Conservation (phyloP, 768 basidiomycete genomes). For the Chalciporus chontae region DNA sequence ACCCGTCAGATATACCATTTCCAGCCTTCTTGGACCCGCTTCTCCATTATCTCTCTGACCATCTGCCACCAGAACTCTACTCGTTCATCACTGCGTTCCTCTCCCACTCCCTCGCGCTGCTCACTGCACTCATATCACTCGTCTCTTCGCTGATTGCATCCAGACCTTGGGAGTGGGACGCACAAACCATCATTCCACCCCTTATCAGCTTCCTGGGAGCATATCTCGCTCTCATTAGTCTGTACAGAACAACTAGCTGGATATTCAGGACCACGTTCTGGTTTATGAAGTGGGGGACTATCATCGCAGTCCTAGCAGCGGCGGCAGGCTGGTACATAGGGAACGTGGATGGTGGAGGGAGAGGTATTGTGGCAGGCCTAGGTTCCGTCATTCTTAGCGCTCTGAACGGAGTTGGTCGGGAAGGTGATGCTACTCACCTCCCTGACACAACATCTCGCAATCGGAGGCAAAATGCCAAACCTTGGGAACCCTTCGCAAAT, state of each 20-base stretch:
- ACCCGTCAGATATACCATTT: constrained; percentile 32
- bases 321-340: constrained; percentile 53
- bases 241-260: constrained; percentile 79
- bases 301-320: constrained; percentile 54
- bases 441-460: constrained; percentile 15
- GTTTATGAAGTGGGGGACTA: constrained; percentile 74
- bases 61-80: constrained; percentile 55
- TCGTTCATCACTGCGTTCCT: constrained; percentile 47
- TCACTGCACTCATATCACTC: constrained; percentile 47
- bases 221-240: constrained; percentile 71
- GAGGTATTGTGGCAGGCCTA: constrained; percentile 37
- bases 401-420: constrained; percentile 37
- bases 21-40: constrained; percentile 52
- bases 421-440: constrained; percentile 25
- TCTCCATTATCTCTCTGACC: constrained; percentile 50
- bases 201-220: constrained; percentile 68
- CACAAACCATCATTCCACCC: constrained; percentile 67
- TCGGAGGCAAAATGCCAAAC: constrained; percentile 35
- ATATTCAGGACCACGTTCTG: constrained; percentile 62
- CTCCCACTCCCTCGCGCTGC: constrained; percentile 49
- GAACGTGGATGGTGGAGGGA: constrained; percentile 29
- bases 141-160: constrained; percentile 45
- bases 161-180: constrained; percentile 60
- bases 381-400: constrained; percentile 40
- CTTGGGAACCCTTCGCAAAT: constrained; percentile 66